Evolutionary conservation across 371 early-diverging fungal species (phyloP).

Genomic region (Zopfochytrium polystomum): DNA sequence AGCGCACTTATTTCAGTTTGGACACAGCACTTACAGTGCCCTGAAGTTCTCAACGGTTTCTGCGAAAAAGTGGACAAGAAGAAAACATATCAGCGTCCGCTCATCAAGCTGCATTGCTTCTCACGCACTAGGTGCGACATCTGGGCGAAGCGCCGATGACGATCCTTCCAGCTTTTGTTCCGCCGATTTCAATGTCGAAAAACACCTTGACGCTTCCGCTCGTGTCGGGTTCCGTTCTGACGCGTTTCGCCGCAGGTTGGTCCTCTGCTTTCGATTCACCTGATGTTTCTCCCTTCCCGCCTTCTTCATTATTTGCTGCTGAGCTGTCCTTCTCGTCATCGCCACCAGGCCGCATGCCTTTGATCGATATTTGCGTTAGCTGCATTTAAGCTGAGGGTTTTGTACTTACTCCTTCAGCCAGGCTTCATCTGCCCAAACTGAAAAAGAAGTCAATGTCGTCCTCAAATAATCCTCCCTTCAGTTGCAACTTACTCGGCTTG

Average conservation of each 20-base stretch:
- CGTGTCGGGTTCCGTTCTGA: conserved; percentile 21
- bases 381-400: conserved; percentile 8
- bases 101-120: no score
- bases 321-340: conserved; percentile 9
- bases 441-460: no score
- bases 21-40: conserved; percentile 30
- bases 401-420: conserved; percentile 62
- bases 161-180: conserved; percentile 49
- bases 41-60: conserved; percentile 53
- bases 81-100: not conserved
- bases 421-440: conserved; percentile 74
- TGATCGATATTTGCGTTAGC: conserved; percentile 8
- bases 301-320: not conserved
- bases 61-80: conserved; percentile 2
- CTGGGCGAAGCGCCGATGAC: conserved; percentile 49
- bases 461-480: no score
- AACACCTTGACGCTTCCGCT: conserved; percentile 46
- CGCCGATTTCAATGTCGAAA: conserved; percentile 58
- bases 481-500: no score
- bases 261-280: conserved; percentile 28
- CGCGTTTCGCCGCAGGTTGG: conserved; percentile 28
- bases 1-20: no score
- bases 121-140: conserved; percentile 55
- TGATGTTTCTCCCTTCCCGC: not conserved
- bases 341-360: conserved; percentile 8